Conservation (phyloP, 1,284 basidiomycete species). For the Microbotryum lychnidis-dioicae region DNA sequence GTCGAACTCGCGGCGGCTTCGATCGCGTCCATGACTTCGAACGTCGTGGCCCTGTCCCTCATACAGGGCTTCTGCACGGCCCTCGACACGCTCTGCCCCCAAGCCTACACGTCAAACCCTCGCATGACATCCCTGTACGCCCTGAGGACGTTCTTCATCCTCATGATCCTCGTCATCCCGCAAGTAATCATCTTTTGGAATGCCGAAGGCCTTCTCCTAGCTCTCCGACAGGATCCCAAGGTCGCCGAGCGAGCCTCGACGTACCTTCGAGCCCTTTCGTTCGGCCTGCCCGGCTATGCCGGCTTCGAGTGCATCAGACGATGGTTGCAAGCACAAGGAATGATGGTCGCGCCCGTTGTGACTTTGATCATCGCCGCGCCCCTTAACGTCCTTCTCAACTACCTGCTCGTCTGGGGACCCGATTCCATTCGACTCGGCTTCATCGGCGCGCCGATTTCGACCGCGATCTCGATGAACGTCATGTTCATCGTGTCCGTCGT, state of each 20-base stretch:
- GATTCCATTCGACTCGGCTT: constrained; percentile 65
- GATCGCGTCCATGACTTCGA: constrained; percentile 32
- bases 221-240: constrained; percentile 73
- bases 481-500: constrained; percentile 56
- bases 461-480: constrained; percentile 78
- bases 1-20: constrained; percentile 33
- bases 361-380: constrained; percentile 79
- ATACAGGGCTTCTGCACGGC: constrained; percentile 30
- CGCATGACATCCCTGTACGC: constrained; percentile 31
- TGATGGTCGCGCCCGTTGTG: constrained; percentile 78
- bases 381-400: constrained; percentile 75
- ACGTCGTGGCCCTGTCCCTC: constrained; percentile 31
- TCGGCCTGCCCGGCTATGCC: constrained; percentile 82
- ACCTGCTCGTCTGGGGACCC: constrained; percentile 54
- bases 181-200: constrained; percentile 31
- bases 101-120: constrained; percentile 31
- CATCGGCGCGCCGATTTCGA: constrained; percentile 85
- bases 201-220: constrained; percentile 53
- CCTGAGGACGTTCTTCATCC: constrained; percentile 30
- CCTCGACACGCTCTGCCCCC: constrained; percentile 35
- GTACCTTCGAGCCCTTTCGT: constrained; percentile 55
- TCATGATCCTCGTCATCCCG: constrained; percentile 28
- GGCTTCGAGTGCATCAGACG: constrained; percentile 49
- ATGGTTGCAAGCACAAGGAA: constrained; percentile 81
- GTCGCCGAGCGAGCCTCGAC: constrained; percentile 68